Base-by-base conservation (phyloP, 257 asterid species). In the Nicotiana obtusifolia region DNA sequence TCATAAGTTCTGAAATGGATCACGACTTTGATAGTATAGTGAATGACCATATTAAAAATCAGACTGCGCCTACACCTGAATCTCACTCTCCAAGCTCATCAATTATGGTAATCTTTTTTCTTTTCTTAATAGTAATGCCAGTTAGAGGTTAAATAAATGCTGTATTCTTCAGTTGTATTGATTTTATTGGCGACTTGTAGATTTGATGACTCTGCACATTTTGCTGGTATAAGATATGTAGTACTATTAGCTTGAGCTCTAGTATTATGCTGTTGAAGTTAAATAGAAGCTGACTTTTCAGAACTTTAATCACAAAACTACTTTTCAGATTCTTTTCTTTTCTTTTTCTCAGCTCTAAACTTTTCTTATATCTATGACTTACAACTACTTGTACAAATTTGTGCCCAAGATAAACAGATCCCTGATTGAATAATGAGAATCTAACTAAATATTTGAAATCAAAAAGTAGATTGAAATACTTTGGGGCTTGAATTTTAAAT, bases 11-110 rank as follows among this genome's bases (percentile, higher is more conserved):
- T 16, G 82, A 89, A 62, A 89, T 89, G 78, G 90, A 89, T 2
- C 76, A 85, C n/a, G 97, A 93, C 60, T 91, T 91, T 57, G 96
- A 90, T 30, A 81, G 81, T n/a, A 44, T 83, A 17, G 82, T 77
- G 77, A 80, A 78, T 11, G 59, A 33, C 66, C 64, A 56, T 26
- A 47, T 28, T 54, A 84, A 68, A 15, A 75, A 64, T 73, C 83
- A 49, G 13, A 60, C 62, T 35, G 71, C 49, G 5, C 47, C 88
- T 75, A 37, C 60, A 57, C 80, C 77, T 4, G 44, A 41, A 6
- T n/a, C 80, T 83, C 69, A 19, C 67, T 81, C 80, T 64, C 78
- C 53, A 37, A 69, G 64, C 17, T 49, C 81, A 22, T 84, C 87
- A 49, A 52, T 24, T 64, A 82, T 86, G 84, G 90, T 87, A n/a